A percentile compares a stretch with the other conserved stretches of the same genome.
These are phyloP conservation scores for Sambucus nigra DNA, from an alignment of 129 eudicot species.

Conservation along the genomic window DNA sequence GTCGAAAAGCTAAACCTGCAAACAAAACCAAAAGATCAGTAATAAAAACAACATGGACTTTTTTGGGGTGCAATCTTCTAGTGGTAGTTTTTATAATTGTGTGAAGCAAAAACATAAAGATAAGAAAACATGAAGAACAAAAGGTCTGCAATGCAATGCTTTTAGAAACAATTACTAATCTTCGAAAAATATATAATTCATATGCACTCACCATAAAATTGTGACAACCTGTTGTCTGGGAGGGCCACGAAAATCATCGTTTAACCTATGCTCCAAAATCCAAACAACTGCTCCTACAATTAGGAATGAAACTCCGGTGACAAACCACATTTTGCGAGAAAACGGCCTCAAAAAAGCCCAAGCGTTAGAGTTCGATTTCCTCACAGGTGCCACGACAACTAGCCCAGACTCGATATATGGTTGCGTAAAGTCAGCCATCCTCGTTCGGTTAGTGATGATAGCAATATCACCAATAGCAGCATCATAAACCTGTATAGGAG, in stretches of 20 bases:
- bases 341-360: not conserved
- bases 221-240: conserved; percentile 15
- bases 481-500: not conserved
- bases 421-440: not conserved
- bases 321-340: not conserved
- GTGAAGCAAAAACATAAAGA: too few relatives aligned
- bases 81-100: too few relatives aligned
- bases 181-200: not conserved
- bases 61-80: too few relatives aligned
- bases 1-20: conserved; percentile 94
- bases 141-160: too few relatives aligned
- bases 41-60: not conserved
- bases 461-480: not conserved
- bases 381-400: not conserved
- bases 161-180: too few relatives aligned
- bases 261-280: conserved; percentile 20
- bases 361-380: not conserved
- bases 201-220: conserved; percentile 9
- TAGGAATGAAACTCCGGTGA: not conserved
- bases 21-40: too few relatives aligned
- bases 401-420: not conserved
- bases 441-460: not conserved
- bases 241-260: conserved; percentile 22
- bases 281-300: conserved; percentile 9
- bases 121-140: too few relatives aligned